Evolutionary conservation across 2,329 filamentous ascomycete species (phyloP).

Genomic region (Trichoderma sp.): DNA sequence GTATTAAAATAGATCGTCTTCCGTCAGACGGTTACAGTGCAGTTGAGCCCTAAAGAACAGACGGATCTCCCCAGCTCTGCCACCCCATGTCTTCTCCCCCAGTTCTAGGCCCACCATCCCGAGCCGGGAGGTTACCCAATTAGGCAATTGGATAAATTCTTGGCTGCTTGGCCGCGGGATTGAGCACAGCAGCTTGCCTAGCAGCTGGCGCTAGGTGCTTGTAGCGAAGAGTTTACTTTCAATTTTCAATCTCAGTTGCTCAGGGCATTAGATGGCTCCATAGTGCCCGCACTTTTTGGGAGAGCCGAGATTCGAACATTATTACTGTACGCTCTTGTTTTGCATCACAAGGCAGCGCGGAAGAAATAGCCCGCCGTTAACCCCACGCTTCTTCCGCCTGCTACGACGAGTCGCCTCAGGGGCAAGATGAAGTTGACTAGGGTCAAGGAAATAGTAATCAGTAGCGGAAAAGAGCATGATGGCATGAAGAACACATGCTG

Average conservation of each 20-base stretch:
- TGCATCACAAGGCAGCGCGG: background rate
- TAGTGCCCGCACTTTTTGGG: background rate
- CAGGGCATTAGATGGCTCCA: background rate
- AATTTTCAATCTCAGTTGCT: background rate
- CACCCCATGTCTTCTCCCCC: background rate
- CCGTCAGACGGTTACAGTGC: constrained; percentile 16
- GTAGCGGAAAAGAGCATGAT: background rate
- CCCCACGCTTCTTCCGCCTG: background rate
- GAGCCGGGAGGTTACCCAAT: constrained; percentile 10
- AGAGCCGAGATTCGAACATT: too few relatives aligned
- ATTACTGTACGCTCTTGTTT: background rate
- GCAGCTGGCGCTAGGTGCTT: background rate
- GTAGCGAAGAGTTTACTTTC: background rate
- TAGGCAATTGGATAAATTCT: constrained; percentile 27
- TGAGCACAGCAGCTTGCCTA: background rate
- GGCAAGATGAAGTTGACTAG: background rate
- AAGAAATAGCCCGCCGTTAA: background rate
- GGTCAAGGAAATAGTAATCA: background rate
- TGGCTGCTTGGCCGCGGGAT: background rate
- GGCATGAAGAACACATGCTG: background rate
- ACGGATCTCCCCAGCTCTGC: background rate
- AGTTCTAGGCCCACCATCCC: constrained; percentile 9
- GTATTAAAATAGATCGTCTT: background rate
- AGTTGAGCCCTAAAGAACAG: constrained; percentile 10
- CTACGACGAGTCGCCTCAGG: background rate